Evolutionary conservation across 2,329 filamentous ascomycete genomes (phyloP), one percentile per base, ranked within the genome.

Genomic region (Stemphylium lycopersici): DNA sequence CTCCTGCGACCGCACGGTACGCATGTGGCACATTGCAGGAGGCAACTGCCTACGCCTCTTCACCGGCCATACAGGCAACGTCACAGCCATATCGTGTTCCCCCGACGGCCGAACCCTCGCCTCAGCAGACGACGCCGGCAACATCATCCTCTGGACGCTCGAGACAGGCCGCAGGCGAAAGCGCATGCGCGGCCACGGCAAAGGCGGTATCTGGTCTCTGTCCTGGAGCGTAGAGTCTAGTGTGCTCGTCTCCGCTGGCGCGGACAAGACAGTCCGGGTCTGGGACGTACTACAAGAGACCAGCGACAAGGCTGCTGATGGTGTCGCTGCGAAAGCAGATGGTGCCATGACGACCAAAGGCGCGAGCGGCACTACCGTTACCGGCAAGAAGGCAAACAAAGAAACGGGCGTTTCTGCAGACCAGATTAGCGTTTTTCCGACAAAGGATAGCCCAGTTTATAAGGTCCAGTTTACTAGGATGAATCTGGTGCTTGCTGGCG

Each of bases 1-100:
- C 3, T 96, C 91, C 11, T 90, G 90, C 62, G 93, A 99, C 76
- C 93, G 93, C 75, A 95, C 92, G 0, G 90, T 98, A 31, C 88
- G 95, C 26, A 98, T 99, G 93, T 99, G 95, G 95, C 88, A 92
- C 8, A 85, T 97, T n/a, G 84, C 87, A 10, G 93, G 89, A 7
- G 95, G 95, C 24, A 87, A 88, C 58, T 91, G 92, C 32, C 90
- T 97, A 4, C 89, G 95, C 22, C 86, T 98, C 68, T 96, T 98
- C 71, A 92, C 90, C 0, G 95, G 95, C 1, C 95, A 99, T 71
- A 89, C 87, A 0, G 91, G 95, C 44, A 91, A 91, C 68, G 87
- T 98, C 70, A 96, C 89, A 12, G 85, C 91, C 0, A 79, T 98
- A 22, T 86, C 93, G 60, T 96, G 92, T 68, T 89, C 91, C 18